phyloP scores from a whole-genome alignment of 495 filamentous ascomycete genomes.

The Trichodelitschia bisporula region DNA sequence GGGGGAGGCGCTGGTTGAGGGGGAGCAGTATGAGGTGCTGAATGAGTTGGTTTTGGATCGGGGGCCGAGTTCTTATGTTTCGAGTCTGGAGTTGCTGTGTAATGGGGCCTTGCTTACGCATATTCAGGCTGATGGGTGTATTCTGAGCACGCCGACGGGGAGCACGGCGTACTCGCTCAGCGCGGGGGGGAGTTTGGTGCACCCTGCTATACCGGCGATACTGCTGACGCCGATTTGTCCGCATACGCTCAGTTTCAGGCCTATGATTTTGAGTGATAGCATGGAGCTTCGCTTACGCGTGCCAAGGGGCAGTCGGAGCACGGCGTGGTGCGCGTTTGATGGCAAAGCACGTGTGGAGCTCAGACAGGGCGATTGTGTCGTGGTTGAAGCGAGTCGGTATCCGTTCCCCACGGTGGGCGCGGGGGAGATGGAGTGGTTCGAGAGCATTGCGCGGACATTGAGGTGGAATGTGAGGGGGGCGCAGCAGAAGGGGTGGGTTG shows the following conservation, averaged over 20 bases:
- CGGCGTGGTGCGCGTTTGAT: conserved; percentile 88
- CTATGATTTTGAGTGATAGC: conserved; percentile 95
- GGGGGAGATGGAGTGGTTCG: conserved; percentile 64
- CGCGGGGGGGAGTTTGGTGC: conserved; percentile 82
- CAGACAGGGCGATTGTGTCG: conserved; percentile 75
- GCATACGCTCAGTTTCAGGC: conserved; percentile 86
- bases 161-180: conserved; percentile 85
- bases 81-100: conserved; percentile 83
- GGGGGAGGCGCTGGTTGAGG: conserved; percentile 11
- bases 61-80: conserved; percentile 86
- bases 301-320: conserved; percentile 60
- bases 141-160: conserved; percentile 88
- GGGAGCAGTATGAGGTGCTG: conserved; percentile 78
- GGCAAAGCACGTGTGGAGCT: conserved; percentile 88
- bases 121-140: conserved; percentile 88
- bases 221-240: conserved; percentile 94
- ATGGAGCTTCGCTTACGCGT: conserved; percentile 74
- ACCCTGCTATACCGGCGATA: conserved; percentile 92
- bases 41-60: conserved; percentile 97
- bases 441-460: conserved; percentile 70
- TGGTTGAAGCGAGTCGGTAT: conserved; percentile 79
- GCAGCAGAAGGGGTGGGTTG: conserved; percentile 58
- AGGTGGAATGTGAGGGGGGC: conserved; percentile 82
- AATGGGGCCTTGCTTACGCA: conserved; percentile 84
- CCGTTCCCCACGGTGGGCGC: conserved; percentile 86